Base-by-base conservation (phyloP, 208 protist genomes). In the Trypanosoma caninum region DNA sequence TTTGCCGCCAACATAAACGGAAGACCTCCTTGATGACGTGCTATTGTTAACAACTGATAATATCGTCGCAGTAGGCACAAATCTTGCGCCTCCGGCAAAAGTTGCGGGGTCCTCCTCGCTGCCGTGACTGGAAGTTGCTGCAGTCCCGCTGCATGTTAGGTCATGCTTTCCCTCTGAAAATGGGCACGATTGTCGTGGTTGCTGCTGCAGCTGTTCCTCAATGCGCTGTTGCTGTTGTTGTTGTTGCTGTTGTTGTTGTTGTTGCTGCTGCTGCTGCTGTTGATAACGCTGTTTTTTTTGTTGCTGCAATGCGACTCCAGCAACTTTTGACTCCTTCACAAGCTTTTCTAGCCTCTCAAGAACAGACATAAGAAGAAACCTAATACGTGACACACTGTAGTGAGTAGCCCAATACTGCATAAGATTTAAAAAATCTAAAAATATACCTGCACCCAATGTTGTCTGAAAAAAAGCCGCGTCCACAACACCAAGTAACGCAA, bases 291-390 rank as follows among this genome's bases (percentile, higher is more conserved):
- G 56, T 37, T 44, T 40, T 58, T 35, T 52, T 42, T 55, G 42
- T 45, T 37, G 53, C 28, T 20, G 44, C 37, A 23, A 30, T 23
- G 57, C 28, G 25, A 27, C 8, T 27, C 23, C 7, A 28, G 35
- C 35, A 27, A 35, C 33, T 25, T 45, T 54, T 0, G 27, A 41
- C 7, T 69, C 74, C 22, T 59, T 65, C 50, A 65, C 18, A 28
- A 47, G 53, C 40, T 69, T 61, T 61, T 63, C 42, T 37, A 86
- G 70, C 45, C 61, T 76, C 35, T 87, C 81, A 25, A 83, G 53
- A 6, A 68, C 61, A 9, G 65, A 73, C 62, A 91, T 76, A 40
- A 94, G 83, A 37, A 89, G 52, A 51, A 87, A 87, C 47, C 82
- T 74, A 65, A 65, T 80, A 20, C 87, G 83, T 22, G 63, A 68